These are phyloP conservation scores for Coemansia sp. DNA, from an alignment of 192 early-diverging fungal genomes.

Conservation along the genomic window DNA sequence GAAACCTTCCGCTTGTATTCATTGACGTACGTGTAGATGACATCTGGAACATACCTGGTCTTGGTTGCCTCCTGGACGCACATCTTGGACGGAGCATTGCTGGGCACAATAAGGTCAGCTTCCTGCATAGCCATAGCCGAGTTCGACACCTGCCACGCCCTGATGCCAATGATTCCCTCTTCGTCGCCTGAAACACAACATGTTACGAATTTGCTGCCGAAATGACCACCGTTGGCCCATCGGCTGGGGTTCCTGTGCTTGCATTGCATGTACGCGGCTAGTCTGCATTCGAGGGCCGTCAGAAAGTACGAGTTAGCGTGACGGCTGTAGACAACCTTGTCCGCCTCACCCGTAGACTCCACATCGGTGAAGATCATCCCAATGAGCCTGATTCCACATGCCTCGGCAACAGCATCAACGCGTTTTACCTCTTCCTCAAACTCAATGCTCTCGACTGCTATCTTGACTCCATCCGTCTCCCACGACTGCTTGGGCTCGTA, in stretches of 20 bases:
- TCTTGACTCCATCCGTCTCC: conserved; percentile 70
- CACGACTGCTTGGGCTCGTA: conserved; percentile 91
- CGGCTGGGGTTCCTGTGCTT: conserved; percentile 67
- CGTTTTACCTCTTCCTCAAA: conserved; percentile 49
- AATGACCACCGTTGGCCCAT: conserved; percentile 76
- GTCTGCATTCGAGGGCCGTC: conserved; percentile 83
- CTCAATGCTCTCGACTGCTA: conserved; percentile 62
- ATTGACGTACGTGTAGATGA: conserved; percentile 96
- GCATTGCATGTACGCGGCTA: conserved; percentile 83
- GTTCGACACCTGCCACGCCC: conserved; percentile 91
- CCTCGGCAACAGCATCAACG: conserved; percentile 62
- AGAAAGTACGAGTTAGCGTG: conserved; percentile 93
- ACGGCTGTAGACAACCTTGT: conserved; percentile 84
- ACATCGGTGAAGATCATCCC: conserved; percentile 97
- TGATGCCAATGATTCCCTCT: conserved; percentile 83
- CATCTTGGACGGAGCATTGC: conserved; percentile 82
- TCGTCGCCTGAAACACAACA: conserved; percentile 89
- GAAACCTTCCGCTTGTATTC: conserved; percentile 87
- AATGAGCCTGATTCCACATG: conserved; percentile 69
- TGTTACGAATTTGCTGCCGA: conserved; percentile 93
- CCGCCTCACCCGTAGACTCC: conserved; percentile 75
- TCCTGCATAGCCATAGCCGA: conserved; percentile 84
- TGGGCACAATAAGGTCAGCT: conserved; percentile 90
- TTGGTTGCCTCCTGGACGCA: conserved; percentile 73
- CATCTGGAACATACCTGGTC: conserved; percentile 90